Percentiles rank a stretch among this genome's conserved stretches.
Conservation (phyloP, 306 rosid species). For the Castanopsis chinensis region DNA sequence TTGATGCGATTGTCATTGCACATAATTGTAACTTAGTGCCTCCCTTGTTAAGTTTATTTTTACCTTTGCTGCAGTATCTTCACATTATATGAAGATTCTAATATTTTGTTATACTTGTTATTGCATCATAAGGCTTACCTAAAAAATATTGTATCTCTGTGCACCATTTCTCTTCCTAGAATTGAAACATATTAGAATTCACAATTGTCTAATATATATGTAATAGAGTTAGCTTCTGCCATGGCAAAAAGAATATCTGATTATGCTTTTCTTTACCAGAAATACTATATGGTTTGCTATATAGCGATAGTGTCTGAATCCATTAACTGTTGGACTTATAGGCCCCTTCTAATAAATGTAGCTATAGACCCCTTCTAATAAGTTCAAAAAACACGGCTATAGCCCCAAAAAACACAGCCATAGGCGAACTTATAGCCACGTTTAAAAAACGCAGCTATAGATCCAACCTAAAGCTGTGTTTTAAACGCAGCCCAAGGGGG, state of each 20-base stretch:
- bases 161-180: too few species aligned
- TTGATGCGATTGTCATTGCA: constrained; percentile 87
- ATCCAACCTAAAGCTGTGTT: too few species aligned
- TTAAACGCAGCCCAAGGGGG: too few species aligned
- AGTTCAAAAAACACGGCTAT: too few species aligned
- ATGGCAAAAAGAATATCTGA: neutral
- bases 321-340: constrained; percentile 1
- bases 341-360: too few species aligned
- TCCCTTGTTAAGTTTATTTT: neutral
- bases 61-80: neutral
- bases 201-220: too few species aligned
- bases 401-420: too few species aligned
- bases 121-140: neutral
- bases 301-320: neutral
- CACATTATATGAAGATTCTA: neutral
- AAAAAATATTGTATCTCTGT: too few species aligned
- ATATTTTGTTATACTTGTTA: neutral
- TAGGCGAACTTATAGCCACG: too few species aligned
- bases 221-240: neutral
- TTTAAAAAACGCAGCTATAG: too few species aligned
- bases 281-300: neutral
- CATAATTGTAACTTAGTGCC: constrained; percentile 63
- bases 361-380: too few species aligned
- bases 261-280: neutral
- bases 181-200: too few species aligned